Evolutionary conservation across 2,329 filamentous ascomycete genomes (phyloP).

Genomic region (Dryadomyces quercivorus): DNA sequence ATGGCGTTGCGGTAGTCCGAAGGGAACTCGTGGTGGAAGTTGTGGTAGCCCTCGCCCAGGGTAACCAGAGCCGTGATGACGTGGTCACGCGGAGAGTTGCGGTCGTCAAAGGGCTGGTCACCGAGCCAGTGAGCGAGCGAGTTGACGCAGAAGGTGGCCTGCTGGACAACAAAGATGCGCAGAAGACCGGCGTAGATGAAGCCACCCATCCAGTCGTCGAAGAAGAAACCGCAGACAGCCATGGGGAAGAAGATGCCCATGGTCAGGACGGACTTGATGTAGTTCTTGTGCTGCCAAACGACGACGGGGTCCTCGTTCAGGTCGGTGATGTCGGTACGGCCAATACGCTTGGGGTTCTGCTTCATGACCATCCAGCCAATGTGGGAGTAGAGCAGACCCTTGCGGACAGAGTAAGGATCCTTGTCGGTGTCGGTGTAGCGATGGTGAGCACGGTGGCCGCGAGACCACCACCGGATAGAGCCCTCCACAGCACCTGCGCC

Average conservation of each 20-base stretch:
- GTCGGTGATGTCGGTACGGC: constrained; percentile 79
- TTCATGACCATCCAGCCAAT: constrained; percentile 90
- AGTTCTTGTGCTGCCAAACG: constrained; percentile 79
- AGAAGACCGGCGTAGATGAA: constrained; percentile 79
- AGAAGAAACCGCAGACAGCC: constrained; percentile 62
- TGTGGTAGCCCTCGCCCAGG: constrained; percentile 79
- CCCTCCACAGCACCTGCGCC: constrained; percentile 77
- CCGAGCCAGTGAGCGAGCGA: constrained; percentile 83
- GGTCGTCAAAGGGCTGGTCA: constrained; percentile 85
- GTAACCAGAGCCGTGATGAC: constrained; percentile 76
- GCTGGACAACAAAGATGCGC: constrained; percentile 80
- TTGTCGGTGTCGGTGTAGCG: constrained; percentile 88
- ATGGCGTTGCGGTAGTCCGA: constrained; percentile 90
- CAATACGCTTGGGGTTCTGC: constrained; percentile 82
- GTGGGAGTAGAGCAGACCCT: constrained; percentile 74
- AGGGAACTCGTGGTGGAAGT: constrained; percentile 92
- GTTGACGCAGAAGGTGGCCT: constrained; percentile 90
- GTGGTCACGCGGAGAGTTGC: constrained; percentile 82
- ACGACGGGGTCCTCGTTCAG: constrained; percentile 78
- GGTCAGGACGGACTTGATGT: constrained; percentile 64
- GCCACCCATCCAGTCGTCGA: constrained; percentile 71
- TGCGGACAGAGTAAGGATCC: constrained; percentile 83
- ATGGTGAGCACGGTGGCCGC: constrained; percentile 79
- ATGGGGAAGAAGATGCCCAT: constrained; percentile 71
- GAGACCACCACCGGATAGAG: constrained; percentile 81